Evolutionary conservation across 2,329 filamentous ascomycete genomes (phyloP).

Genomic region (Paecilomyces variotii): DNA sequence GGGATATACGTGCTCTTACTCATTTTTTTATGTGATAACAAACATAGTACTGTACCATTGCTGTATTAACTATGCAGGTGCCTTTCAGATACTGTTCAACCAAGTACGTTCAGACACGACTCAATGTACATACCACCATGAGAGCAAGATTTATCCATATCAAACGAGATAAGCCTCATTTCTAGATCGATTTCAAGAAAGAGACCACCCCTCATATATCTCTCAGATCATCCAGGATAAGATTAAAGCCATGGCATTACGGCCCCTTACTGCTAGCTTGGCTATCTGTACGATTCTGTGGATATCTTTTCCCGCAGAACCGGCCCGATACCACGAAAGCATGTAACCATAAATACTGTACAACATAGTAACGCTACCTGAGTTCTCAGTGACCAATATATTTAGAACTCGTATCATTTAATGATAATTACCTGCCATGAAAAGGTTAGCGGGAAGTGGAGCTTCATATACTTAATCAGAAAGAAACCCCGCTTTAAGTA

Average conservation of each 20-base stretch:
- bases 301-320: neutral
- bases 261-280: neutral
- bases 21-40: too few relatives aligned
- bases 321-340: neutral
- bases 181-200: too few relatives aligned
- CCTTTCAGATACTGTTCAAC: too few relatives aligned
- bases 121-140: too few relatives aligned
- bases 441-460: neutral
- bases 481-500: neutral
- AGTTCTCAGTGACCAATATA: neutral
- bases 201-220: too few relatives aligned
- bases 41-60: too few relatives aligned
- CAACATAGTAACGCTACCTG: neutral
- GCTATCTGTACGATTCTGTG: neutral
- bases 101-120: too few relatives aligned
- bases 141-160: too few relatives aligned
- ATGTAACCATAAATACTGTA: neutral
- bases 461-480: neutral
- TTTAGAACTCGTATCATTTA: neutral
- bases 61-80: too few relatives aligned
- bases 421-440: neutral
- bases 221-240: neutral
- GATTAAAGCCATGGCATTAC: neutral
- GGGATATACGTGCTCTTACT: too few relatives aligned
- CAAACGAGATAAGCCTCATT: too few relatives aligned